Evolutionary conservation across 164 flowering plant species (phyloP).

Genomic region (Umbilicus rupestris): DNA sequence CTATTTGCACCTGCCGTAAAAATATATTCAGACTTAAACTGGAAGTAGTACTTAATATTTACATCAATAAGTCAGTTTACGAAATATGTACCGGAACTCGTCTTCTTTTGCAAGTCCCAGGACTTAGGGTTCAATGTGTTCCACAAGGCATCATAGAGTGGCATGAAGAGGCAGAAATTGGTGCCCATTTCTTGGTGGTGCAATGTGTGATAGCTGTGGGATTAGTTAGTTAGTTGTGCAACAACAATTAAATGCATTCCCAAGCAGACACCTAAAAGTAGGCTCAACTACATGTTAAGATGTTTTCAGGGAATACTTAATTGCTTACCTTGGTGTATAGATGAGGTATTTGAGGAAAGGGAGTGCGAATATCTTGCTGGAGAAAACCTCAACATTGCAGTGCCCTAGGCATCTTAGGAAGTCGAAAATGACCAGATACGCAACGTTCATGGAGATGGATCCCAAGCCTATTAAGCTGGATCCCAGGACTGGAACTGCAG

Average conservation of each 20-base stretch:
- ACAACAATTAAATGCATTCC: constrained; percentile 5
- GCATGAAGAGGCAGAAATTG: constrained; percentile 93
- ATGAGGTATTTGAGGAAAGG: constrained; percentile 59
- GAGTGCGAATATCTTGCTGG: constrained; percentile 37
- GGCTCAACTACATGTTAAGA: not conserved
- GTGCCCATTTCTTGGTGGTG: constrained; percentile 68
- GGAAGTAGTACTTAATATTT: too few species aligned
- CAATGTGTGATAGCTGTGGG: constrained; percentile 63
- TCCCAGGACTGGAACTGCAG: constrained; percentile 54
- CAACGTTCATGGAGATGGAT: constrained; percentile 40
- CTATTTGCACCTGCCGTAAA: constrained; percentile 32
- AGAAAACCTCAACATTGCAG: constrained; percentile 57
- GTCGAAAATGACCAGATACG: constrained; percentile 56
- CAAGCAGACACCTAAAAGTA: not conserved
- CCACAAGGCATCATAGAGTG: constrained; percentile 62
- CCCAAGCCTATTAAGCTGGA: constrained; percentile 44
- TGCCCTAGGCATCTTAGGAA: constrained; percentile 72
- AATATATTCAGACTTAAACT: too few species aligned
- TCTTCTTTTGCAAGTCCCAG: constrained; percentile 62
- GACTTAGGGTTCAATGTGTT: constrained; percentile 56
- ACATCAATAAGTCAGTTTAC: too few species aligned
- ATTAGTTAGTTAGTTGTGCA: not conserved
- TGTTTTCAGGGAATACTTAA: too few species aligned
- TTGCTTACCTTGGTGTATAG: constrained; percentile 73
- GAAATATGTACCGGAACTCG: constrained; percentile 27